Evolutionary conservation across 23 red algal genomes (phyloP).

Genomic region (Gracilariopsis chorda): DNA sequence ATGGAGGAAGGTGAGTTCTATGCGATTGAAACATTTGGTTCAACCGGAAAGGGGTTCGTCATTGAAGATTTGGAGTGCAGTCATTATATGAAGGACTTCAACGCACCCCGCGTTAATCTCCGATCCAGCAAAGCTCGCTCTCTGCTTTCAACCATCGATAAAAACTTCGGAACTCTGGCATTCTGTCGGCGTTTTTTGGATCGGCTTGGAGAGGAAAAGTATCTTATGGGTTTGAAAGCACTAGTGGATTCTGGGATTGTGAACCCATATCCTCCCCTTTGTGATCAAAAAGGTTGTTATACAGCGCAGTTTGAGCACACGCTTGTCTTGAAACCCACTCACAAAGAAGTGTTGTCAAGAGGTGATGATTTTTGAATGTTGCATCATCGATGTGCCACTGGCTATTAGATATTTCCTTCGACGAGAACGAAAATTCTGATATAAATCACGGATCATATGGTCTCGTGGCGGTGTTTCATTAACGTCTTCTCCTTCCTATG

Average conservation of each 20-base stretch:
- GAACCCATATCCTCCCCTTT: constrained; percentile 93
- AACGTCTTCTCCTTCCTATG: not conserved
- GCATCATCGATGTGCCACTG: not conserved
- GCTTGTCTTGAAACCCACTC: constrained; percentile 85
- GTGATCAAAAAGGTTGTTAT: constrained; percentile 87
- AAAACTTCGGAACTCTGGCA: constrained; percentile 97
- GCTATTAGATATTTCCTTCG: too few relatives aligned
- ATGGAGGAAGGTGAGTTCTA: constrained; percentile 99
- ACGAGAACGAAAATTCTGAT: not conserved
- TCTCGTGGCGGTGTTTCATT: not conserved
- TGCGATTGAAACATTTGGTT: constrained; percentile 99
- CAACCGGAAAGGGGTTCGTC: constrained; percentile 94
- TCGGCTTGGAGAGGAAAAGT: constrained; percentile 93
- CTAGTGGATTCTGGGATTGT: constrained; percentile 91
- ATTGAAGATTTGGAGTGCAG: constrained; percentile 94
- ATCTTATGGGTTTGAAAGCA: constrained; percentile 95
- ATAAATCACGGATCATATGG: not conserved
- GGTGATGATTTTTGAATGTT: constrained; percentile 87
- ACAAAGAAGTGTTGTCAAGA: constrained; percentile 92
- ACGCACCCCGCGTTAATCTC: constrained; percentile 82
- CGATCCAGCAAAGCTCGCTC: constrained; percentile 76
- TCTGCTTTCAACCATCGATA: constrained; percentile 90
- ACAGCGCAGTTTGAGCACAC: constrained; percentile 99
- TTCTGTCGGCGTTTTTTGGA: constrained; percentile 99
- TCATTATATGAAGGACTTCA: constrained; percentile 99